Conservation (phyloP, 306 rosid genomes). For the Cucurbita maxima region DNA sequence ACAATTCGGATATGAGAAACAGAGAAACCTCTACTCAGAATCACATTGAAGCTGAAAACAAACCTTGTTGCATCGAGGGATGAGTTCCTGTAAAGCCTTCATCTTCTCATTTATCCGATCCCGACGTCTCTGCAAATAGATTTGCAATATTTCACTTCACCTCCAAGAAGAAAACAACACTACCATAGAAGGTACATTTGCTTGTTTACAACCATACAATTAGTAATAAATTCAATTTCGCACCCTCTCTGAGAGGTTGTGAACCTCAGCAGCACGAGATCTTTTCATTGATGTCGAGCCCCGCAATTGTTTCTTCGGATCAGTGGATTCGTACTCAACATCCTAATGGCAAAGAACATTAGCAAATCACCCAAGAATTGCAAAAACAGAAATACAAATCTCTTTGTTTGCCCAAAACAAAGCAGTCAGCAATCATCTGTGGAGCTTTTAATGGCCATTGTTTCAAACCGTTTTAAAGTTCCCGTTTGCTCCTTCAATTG, state of each 20-base stretch:
- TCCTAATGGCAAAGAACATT: conserved; percentile 17
- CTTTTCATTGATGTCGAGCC: conserved; percentile 44
- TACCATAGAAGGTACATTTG: not conserved
- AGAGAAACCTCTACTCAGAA: not conserved
- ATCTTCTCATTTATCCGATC: conserved; percentile 91
- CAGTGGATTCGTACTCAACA: conserved; percentile 37
- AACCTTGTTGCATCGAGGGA: conserved; percentile 86
- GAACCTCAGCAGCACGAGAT: conserved; percentile 79
- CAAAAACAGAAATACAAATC: not conserved
- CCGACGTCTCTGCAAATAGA: conserved; percentile 55
- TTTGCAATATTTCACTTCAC: conserved; percentile 6
- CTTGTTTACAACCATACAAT: not conserved
- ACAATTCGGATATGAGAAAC: not conserved
- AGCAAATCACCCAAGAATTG: not conserved
- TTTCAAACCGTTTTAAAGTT: not conserved
- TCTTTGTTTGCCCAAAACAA: not conserved
- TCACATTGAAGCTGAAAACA: not conserved
- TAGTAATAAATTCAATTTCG: conserved; percentile 6
- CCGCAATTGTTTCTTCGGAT: conserved; percentile 37
- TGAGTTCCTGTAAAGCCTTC: conserved; percentile 79
- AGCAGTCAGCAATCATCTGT: not conserved
- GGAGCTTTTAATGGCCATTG: not conserved
- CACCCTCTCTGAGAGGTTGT: conserved; percentile 94
- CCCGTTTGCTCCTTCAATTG: no score
- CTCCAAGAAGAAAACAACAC: not conserved